These are phyloP conservation scores for Auxenochlorella pyrenoidosa DNA, from an alignment of 139 green algal genomes.

Conservation along the genomic window DNA sequence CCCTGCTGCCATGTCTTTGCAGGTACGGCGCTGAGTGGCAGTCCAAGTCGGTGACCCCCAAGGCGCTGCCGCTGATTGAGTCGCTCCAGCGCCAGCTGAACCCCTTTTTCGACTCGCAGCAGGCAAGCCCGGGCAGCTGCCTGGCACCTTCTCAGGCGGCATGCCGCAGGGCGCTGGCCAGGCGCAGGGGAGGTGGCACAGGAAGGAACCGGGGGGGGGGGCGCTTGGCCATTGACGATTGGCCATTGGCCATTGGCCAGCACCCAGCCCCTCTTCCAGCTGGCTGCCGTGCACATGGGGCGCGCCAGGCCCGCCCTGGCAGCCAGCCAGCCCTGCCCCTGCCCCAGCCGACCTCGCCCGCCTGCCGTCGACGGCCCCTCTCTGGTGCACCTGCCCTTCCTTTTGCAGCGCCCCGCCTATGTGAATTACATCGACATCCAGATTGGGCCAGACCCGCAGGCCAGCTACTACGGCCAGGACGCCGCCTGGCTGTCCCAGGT, in stretches of 20 bases:
- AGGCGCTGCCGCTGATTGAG: not conserved
- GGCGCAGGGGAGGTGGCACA: too few relatives aligned
- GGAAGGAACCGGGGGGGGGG: too few relatives aligned
- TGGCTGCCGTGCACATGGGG: not conserved
- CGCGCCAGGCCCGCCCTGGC: not conserved
- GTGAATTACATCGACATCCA: slow-evolving; percentile 19
- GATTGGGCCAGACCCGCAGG: not conserved
- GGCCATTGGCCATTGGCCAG: not conserved
- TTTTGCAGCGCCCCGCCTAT: not conserved
- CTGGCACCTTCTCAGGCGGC: too few relatives aligned
- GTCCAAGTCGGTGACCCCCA: not conserved
- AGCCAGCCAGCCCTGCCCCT: not conserved
- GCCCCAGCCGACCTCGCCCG: not conserved
- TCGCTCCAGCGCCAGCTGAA: not conserved
- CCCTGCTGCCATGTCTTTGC: not conserved
- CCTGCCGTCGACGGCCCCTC: not conserved
- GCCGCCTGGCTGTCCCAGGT: not conserved
- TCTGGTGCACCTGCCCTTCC: not conserved
- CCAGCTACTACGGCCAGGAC: not conserved
- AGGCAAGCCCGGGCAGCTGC: not conserved
- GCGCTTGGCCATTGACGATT: too few relatives aligned
- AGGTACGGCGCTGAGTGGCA: slow-evolving; percentile 27
- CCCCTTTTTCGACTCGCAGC: not conserved
- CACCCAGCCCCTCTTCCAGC: not conserved
- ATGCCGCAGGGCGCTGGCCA: too few relatives aligned